Percentiles rank a stretch among this genome's conserved stretches.
phyloP scores from a whole-genome alignment of 2,329 filamentous ascomycete species.

The Fusarium pseudonygamai region DNA sequence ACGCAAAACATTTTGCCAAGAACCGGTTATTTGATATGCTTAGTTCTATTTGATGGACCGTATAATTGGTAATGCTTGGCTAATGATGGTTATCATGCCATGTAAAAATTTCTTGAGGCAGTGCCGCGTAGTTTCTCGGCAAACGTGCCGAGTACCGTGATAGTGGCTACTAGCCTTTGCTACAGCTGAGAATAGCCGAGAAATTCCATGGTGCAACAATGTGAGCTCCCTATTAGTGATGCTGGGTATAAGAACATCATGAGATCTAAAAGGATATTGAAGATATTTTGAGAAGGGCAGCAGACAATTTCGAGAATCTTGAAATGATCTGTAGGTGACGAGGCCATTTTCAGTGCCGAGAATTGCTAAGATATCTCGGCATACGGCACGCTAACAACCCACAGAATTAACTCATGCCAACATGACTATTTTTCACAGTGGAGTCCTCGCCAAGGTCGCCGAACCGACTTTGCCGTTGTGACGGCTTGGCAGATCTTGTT shows the following conservation, averaged over 20 bases:
- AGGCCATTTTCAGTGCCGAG: neutral
- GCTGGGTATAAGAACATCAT: neutral
- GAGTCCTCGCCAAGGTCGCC: neutral
- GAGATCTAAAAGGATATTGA: neutral
- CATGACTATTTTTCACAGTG: neutral
- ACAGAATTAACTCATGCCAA: neutral
- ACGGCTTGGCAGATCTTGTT: conserved; percentile 3
- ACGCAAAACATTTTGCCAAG: neutral
- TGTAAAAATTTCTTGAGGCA: neutral
- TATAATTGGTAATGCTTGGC: neutral
- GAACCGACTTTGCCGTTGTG: neutral
- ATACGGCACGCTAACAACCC: neutral
- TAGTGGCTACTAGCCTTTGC: neutral
- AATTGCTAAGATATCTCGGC: neutral
- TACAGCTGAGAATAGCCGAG: neutral
- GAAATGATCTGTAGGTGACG: rapidly evolving
- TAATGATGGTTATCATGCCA: neutral
- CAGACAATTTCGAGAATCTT: too few relatives aligned
- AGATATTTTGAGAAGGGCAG: neutral
- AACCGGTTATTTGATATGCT: neutral
- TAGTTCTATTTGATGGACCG: neutral
- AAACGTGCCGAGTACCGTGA: neutral
- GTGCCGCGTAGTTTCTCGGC: neutral
- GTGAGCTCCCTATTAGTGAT: rapidly evolving
- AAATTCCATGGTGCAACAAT: neutral